These are phyloP conservation scores for Xylaria arbuscula DNA, from an alignment of 2,329 filamentous ascomycete genomes.

Conservation along the genomic window DNA sequence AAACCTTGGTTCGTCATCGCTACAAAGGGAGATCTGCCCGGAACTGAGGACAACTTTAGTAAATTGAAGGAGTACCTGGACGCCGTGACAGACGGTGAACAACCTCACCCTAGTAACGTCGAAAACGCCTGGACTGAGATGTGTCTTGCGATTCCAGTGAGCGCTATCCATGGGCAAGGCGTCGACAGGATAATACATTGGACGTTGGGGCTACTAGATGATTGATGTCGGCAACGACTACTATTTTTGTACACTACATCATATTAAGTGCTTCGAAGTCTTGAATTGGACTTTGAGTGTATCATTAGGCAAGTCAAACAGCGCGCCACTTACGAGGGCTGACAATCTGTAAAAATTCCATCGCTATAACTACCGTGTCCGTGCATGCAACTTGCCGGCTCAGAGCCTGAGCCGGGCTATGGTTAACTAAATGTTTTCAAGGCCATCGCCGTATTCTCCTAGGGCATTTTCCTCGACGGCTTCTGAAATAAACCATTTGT, in stretches of 20 bases:
- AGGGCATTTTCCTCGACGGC: no score
- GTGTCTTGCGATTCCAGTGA: constrained; percentile 82
- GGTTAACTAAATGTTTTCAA: no score
- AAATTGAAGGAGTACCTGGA: constrained; percentile 77
- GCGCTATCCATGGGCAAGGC: constrained; percentile 88
- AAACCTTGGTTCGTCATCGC: constrained; percentile 98
- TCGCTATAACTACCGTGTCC: no score
- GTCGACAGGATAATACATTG: constrained; percentile 79
- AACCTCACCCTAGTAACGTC: constrained; percentile 78
- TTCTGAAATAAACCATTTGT: no score
- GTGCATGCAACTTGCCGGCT: no score
- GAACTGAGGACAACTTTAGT: constrained; percentile 81
- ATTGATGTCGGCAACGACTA: constrained; percentile 39
- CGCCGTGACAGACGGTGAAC: constrained; percentile 69
- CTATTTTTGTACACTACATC: constrained; percentile 9
- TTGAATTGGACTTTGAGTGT: background rate
- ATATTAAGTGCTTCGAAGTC: background rate
- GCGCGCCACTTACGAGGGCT: background rate
- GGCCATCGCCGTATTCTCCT: no score
- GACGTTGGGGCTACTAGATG: constrained; percentile 75
- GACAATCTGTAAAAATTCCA: background rate
- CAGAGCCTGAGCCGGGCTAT: no score
- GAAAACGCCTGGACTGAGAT: constrained; percentile 67
- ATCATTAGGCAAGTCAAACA: constrained; percentile 12
- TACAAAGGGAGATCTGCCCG: constrained; percentile 87